Base-by-base conservation (phyloP, 1,139 yeast genomes). In the Geotrichum carabidarum region DNA sequence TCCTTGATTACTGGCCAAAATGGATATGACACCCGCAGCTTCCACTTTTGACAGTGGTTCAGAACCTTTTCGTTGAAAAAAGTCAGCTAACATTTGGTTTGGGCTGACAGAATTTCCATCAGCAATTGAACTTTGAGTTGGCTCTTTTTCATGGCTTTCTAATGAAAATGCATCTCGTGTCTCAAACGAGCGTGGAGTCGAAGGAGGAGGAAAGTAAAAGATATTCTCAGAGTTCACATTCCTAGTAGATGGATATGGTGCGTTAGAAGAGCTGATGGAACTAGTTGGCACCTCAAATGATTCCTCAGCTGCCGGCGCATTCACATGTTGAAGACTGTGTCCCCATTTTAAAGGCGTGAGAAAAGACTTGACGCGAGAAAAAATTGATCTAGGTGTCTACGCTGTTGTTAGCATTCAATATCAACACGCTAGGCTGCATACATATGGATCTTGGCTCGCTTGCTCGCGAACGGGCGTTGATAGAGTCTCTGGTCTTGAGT, bases 11-110 rank as follows among this genome's bases (percentile, higher is more conserved):
- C 27, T 22, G 27, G 27, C 27, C 27, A 22, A 22, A 6, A 54
- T 38, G 8, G 57, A 41, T 30, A 43, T 41, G 3, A 55, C 55
- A 11, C 57, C 55, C 4, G 50, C 51, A 14, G 44, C 35, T 36
- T 55, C 57, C 30, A 51, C 37, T 8, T 51, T 48, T 17, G 55
- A 17, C 8, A 55, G 37, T 15, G 55, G 53, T 36, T 53, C 52
- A 9, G 56, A n/a, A 12, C 50, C 52, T 30, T 55, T 55, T 22
- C 42, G 31, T 31, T 48, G 45, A 38, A 55, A 55, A 42, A 55
- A 55, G n/a, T 44, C 48, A 4, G 55, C 53, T 9, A 55, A 38
- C 18, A 45, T 30, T 31, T 48, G 45, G 37, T 55, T 51, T 34
- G 51, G 51, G 22, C 47, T 44, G 8, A 32, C 35, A 5, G 45